Base-by-base conservation (phyloP, 208 protist genomes). In the Phytomonas serpens region DNA sequence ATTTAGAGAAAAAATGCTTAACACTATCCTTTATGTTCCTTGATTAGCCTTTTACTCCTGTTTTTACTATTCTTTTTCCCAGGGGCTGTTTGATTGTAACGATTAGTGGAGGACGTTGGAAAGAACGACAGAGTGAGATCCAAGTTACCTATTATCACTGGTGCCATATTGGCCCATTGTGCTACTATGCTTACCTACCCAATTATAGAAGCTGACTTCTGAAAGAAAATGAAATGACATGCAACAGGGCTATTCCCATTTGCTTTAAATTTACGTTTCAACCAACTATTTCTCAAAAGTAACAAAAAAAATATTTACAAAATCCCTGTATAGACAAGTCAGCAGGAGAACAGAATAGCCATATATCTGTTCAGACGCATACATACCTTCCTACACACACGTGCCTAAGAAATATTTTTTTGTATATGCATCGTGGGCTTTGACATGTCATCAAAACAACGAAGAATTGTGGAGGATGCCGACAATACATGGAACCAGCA, bases 401-500 rank as follows among this genome's bases (percentile, higher is more conserved):
- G 33, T 37, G 27, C 40, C 16, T 51, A 62, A 3, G 32, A 34
- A 31, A 64, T 34, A 11, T 13, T 3, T 34, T 30, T 34, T 16
- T 61, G 38, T 61, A 23, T 37, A 64, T 42, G 64, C 33, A 61
- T 34, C 7, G 23, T 61, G 30, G 61, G 3, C 61, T 47, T 47
- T 47, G 61, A 31, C 11, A 64, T 64, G 61, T 2, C 61, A 64
- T 34, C 11, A n/a, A 31, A 34, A 64, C 61, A 34, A 14, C 61
- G 61, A 31, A 31, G 61, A 31, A 34, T 34, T 61, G 72, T 85
- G 29, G 90, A 95, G 61, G 90, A 93, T 72, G 85, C 87, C 2
- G 79, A 84, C 47, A 87, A 95, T 82, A 93, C 90, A 69, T 95
- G 87, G 87, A 92, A 91, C 61, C 66, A 81, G 62, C 85, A 93